phyloP scores from a whole-genome alignment of 345 rosid species.

The Combretum micranthum region DNA sequence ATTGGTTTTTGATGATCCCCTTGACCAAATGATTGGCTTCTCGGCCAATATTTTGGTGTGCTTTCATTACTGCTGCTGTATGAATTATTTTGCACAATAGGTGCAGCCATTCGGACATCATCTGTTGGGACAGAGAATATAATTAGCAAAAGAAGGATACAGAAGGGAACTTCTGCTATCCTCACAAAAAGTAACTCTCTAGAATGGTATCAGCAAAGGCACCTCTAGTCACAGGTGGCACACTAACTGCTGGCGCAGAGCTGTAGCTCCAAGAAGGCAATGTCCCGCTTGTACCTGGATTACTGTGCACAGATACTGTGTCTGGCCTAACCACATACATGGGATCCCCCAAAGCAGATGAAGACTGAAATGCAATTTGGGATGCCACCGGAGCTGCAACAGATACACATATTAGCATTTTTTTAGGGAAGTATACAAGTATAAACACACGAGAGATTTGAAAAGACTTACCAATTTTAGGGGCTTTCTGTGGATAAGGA shows the following conservation, averaged over 20 bases:
- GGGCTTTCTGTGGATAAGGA: slow-evolving; percentile 93
- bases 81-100: slow-evolving; percentile 16
- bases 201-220: background rate
- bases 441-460: background rate
- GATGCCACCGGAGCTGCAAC: slow-evolving; percentile 37
- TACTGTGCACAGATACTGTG: slow-evolving; percentile 34
- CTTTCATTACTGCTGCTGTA: slow-evolving; percentile 42
- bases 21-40: slow-evolving; percentile 21
- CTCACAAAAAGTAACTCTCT: background rate
- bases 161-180: background rate
- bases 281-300: slow-evolving; percentile 28
- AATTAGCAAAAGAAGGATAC: background rate
- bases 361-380: slow-evolving; percentile 39
- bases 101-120: slow-evolving; percentile 21
- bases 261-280: slow-evolving; percentile 46
- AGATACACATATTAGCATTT: slow-evolving; percentile 1
- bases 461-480: slow-evolving; percentile 43
- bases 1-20: slow-evolving; percentile 19
- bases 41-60: slow-evolving; percentile 29
- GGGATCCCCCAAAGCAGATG: slow-evolving; percentile 41
- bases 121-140: slow-evolving; percentile 14
- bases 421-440: background rate
- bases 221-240: slow-evolving; percentile 39
- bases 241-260: slow-evolving; percentile 26
- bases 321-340: slow-evolving; percentile 35